Evolutionary conservation across 495 filamentous ascomycete species (phyloP), one percentile per base, ranked within the genome.

Genomic region (Xylaria curta): DNA sequence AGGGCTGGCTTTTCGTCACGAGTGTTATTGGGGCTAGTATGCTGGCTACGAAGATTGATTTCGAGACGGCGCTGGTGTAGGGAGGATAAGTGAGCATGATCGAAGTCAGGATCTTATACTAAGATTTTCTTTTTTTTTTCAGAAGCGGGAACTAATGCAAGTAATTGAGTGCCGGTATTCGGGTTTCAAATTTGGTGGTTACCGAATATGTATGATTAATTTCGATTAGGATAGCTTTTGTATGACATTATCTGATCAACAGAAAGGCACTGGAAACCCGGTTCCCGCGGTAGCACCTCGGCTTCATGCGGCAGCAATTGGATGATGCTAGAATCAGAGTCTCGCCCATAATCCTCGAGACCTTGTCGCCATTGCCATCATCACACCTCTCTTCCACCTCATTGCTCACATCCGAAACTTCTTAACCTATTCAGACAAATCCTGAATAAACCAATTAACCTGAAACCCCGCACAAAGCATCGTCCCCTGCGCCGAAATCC

Each of bases 1-100:
- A 83, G 64, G 88, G 84, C 8, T 87, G 86, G 88, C 76, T 91
- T 19, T 90, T 89, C 79, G 84, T 87, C 17, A 88, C 87, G 33
- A 88, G 89, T 1, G 87, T 89, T 56, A 42, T 87, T 24, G 85
- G 87, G n/a, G 78, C 84, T n/a, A 78, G 73, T 68, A 81, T 89
- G 70, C 69, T 90, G 65, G 87, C 87, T 31, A 81, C 85, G 26
- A 85, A 85, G 78, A 84, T 91, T 53, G 83, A 89, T 69, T 76
- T 91, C 42, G 71, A 70, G 38, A 70, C 69, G 3, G 64, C 67
- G 42, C 36, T 77, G 9, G 69, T 17, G 33, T 70, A 69, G 26
- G 15, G n/a, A n/a, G n/a, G n/a, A n/a, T n/a, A n/a, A n/a, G 19
- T 56, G 7, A 31, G 1, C 53, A 17, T 2, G 53, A 6, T 17